These are phyloP conservation scores for Tulasnella sp. DNA, from an alignment of 768 basidiomycete species.

Conservation along the genomic window DNA sequence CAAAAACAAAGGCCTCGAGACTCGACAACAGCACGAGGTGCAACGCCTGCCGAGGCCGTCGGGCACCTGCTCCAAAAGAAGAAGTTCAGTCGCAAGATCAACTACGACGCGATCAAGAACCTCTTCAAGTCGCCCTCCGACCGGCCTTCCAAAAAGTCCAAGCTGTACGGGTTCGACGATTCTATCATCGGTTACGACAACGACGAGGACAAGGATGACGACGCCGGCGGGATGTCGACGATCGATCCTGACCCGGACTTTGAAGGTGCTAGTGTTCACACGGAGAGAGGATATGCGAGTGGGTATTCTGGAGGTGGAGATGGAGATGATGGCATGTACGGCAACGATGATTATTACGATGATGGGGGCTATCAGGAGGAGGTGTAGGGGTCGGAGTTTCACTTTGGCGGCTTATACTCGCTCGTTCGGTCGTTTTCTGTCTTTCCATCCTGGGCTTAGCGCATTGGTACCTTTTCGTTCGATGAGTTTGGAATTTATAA, in stretches of 20 bases:
- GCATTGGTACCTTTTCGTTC: background rate
- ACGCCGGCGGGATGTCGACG: conserved; percentile 24
- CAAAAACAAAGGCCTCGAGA: conserved; percentile 79
- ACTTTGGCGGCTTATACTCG: background rate
- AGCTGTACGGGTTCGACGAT: conserved; percentile 1
- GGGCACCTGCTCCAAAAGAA: conserved; percentile 78
- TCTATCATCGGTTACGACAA: conserved; percentile 35
- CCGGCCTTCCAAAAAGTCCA: background rate
- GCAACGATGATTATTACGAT: background rate
- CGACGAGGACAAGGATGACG: conserved; percentile 37
- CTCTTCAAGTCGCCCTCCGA: conserved; percentile 53
- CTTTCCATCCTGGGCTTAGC: background rate
- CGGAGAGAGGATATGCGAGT: conserved; percentile 1
- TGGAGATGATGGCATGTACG: background rate
- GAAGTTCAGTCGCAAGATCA: conserved; percentile 86
- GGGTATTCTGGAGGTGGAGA: conserved; percentile 11
- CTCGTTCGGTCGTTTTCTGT: background rate
- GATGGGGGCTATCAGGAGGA: background rate
- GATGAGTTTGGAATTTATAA: background rate
- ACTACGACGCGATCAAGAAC: conserved; percentile 85
- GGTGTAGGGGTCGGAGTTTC: background rate
- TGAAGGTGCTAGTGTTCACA: background rate
- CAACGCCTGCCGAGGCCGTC: conserved; percentile 76
- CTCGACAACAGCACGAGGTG: conserved; percentile 67
- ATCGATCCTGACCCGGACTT: conserved; percentile 11